These are phyloP conservation scores for Ascosphaera apis DNA, from an alignment of 2,329 filamentous ascomycete genomes.

Conservation along the genomic window DNA sequence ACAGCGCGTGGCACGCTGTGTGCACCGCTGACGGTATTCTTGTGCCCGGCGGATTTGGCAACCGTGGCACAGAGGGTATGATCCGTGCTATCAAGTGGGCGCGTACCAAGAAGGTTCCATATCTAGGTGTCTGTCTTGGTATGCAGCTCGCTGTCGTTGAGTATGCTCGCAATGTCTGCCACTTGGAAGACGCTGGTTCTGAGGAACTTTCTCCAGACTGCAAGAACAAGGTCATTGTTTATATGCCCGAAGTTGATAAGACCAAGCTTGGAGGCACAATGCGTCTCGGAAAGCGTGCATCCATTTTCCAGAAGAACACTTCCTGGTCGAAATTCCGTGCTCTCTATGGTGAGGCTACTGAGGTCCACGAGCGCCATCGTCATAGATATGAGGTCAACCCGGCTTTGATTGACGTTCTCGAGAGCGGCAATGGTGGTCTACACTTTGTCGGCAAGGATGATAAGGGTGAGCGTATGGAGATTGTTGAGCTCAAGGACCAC, in stretches of 20 bases:
- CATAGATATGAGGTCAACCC: constrained; percentile 88
- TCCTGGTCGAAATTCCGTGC: constrained; percentile 60
- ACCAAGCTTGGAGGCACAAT: constrained; percentile 67
- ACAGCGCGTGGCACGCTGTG: constrained; percentile 67
- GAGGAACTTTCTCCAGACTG: constrained; percentile 32
- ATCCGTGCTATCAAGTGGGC: constrained; percentile 71
- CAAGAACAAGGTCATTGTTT: constrained; percentile 53
- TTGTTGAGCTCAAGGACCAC: constrained; percentile 61
- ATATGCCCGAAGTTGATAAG: constrained; percentile 74
- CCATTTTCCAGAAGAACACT: constrained; percentile 48
- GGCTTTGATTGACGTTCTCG: constrained; percentile 43
- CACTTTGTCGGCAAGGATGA: constrained; percentile 61
- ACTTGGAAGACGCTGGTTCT: constrained; percentile 32
- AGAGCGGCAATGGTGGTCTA: constrained; percentile 42
- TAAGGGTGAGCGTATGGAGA: constrained; percentile 56
- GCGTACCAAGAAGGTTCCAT: constrained; percentile 56
- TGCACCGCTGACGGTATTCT: constrained; percentile 37
- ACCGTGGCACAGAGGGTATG: constrained; percentile 73
- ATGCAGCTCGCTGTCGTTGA: constrained; percentile 90
- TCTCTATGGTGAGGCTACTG: constrained; percentile 38
- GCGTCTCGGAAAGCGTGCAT: constrained; percentile 55
- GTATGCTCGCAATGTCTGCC: constrained; percentile 54
- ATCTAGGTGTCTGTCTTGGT: constrained; percentile 73
- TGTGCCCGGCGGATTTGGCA: constrained; percentile 49
- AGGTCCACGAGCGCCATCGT: constrained; percentile 53